Evolutionary conservation across 139 green algal genomes (phyloP), one percentile per base, ranked within the genome.

Genomic region (Chlorella sp.): DNA sequence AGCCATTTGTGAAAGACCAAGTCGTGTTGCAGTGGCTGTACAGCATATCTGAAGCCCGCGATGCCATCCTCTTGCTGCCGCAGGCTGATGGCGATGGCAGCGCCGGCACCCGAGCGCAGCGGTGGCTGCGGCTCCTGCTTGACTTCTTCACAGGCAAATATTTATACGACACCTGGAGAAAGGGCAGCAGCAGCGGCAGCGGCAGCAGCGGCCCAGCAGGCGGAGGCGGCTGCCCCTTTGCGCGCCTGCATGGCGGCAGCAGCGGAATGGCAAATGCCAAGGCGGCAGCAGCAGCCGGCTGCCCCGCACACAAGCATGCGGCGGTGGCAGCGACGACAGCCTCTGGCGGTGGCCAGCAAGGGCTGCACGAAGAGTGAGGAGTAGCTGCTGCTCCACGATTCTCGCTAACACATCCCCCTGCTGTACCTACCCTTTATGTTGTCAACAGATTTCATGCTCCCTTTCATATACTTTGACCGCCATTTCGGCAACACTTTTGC

Each of bases 71-170:
- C 16, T 54, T 11, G 46, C n/a, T 54, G 46, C 46, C 46, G 46
- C 51, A 60, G 51, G 51, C 51, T 11, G 51, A 11, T 3, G 24
- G 51, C 14, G 70, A 34, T 11, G 70, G 17, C 38, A 40, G 26
- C 20, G 20, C 40, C 22, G 40, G 40, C 40, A 56, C 20, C 38
- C 24, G 70, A 5, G 48, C 36, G 70, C 70, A 22, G 70, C 70
- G 19, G 16, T 83, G 58, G 58, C 40, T 73, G 30, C 40, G n/a
- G 0, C 40, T 69, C 0, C 28, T 83, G 60, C 60, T 83, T 0
- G 77, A 83, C 60, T 83, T 83, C 40, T 83, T 83, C 60, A 83
- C 58, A 9, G 77, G 77, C 19, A 32, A 40, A n/a, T 80, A 65
- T 48, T 34, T 80, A 20, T 65, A 80, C 17, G 32, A 67, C 46